phyloP scores from a whole-genome alignment of 2,329 filamentous ascomycete genomes.

The Fusarium continuum region DNA sequence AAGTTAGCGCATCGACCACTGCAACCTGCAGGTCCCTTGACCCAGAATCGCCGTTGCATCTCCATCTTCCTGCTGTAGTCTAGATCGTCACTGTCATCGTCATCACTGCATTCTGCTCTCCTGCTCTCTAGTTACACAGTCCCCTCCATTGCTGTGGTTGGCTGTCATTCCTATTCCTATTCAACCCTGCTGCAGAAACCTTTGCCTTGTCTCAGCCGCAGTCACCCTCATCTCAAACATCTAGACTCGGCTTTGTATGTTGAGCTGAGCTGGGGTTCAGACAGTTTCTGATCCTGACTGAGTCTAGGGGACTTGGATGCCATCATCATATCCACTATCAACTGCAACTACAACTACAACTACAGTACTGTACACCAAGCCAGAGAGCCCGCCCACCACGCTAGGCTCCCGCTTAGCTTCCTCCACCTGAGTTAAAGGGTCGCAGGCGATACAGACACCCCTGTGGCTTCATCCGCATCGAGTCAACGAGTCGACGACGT shows the following conservation, averaged over 20 bases:
- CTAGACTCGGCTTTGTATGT: background rate
- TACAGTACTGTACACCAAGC: no score
- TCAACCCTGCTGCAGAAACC: background rate
- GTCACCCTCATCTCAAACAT: background rate
- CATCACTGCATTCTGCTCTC: background rate
- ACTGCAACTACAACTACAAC: no score
- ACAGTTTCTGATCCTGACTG: background rate
- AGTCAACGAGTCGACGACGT: constrained; percentile 2
- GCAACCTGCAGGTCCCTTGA: constrained; percentile 22
- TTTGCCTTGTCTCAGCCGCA: constrained; percentile 16
- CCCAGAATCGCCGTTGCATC: constrained; percentile 12
- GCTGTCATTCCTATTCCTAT: background rate
- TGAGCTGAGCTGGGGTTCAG: background rate
- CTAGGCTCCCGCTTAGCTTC: constrained; percentile 21
- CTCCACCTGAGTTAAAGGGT: constrained; percentile 10
- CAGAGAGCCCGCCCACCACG: background rate
- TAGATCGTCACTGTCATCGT: constrained; percentile 15
- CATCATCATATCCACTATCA: constrained; percentile 31
- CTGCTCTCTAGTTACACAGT: background rate
- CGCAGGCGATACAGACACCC: constrained; percentile 21
- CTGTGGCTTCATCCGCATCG: constrained; percentile 8
- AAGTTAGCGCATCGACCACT: constrained; percentile 16
- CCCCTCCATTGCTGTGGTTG: background rate
- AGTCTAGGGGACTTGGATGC: constrained; percentile 15
- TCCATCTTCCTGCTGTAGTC: background rate